Base-by-base conservation (phyloP, 768 basidiomycete genomes). In the Rhodotorula paludigena region DNA sequence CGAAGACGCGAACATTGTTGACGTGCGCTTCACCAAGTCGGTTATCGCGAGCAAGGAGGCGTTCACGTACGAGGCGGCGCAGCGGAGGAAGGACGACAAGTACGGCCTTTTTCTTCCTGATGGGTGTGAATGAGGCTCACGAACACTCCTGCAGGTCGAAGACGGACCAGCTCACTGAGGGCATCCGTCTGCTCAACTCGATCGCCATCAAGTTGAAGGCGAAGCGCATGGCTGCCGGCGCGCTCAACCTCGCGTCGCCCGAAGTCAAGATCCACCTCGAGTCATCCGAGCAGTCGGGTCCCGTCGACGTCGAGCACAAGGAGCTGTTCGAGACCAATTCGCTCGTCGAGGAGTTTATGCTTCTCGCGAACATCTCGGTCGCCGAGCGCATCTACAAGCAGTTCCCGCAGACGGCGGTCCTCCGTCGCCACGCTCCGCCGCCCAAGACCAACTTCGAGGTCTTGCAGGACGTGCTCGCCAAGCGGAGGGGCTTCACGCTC, bases 321-420 rank as follows among this genome's bases (percentile, higher is more conserved):
- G 88, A 90, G 74, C 77, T 89, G 76, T 81, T 84, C 36, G 93
- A 98, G 80, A 99, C 96, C 15, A 98, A 98, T 77, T 92, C 89
- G 70, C 80, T 98, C 12, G 96, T 98, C 3, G 96, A 99, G 78
- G 96, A 98, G 78, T 97, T 99, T 80, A 99, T 99, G 96, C 81
- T 99, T 71, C 85, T 99, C 66, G 94, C 96, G 11, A 99, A 98
- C 74, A 89, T 94, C 73, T 90, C 88, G 71, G 96, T 97, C 2
- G 94, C 96, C 11, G 79, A 81, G 72, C 89, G 88, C 79, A 97
- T 96, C 23, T 89, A 94, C 75, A 90, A 94, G 74, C 86, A 88
- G 0, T 99, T 93, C 81, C 94, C 96, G 2, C 89, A 91, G 77
- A 98, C 94, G 3, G 90, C 93, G 5, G 93, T 99, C 1, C 80